phyloP scores from a whole-genome alignment of 2,329 filamentous ascomycete species.

The Macrophomina pseudophaseolina region DNA sequence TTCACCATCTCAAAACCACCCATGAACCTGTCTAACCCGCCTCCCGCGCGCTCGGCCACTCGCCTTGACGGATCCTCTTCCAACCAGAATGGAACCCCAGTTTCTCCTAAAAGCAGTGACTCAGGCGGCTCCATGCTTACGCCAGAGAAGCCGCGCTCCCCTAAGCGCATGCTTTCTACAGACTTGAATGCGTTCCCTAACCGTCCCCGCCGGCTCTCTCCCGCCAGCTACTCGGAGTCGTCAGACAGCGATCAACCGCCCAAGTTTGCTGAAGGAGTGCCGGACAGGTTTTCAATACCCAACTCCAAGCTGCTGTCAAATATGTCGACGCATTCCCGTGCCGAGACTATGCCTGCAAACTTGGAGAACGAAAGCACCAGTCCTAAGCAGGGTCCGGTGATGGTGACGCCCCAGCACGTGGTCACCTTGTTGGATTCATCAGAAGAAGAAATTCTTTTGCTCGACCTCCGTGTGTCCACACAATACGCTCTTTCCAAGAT shows the following conservation, averaged over 20 bases:
- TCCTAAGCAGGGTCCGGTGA: constrained; percentile 37
- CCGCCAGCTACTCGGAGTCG: constrained; percentile 47
- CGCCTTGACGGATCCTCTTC: constrained; percentile 1
- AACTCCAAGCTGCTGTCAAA: background rate
- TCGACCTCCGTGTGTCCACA: constrained; percentile 87
- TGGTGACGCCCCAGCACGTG: constrained; percentile 56
- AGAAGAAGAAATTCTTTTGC: constrained; percentile 65
- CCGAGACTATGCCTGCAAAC: constrained; percentile 52
- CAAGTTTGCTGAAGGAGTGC: constrained; percentile 37
- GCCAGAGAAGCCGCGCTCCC: constrained; percentile 45
- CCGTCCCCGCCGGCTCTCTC: constrained; percentile 53
- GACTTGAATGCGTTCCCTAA: constrained; percentile 49
- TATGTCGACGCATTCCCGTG: constrained; percentile 40
- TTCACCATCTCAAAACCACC: constrained; percentile 40
- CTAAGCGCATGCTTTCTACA: constrained; percentile 55
- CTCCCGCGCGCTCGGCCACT: constrained; percentile 8
- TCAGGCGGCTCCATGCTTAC: constrained; percentile 18
- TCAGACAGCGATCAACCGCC: constrained; percentile 39
- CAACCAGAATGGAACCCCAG: constrained; percentile 10
- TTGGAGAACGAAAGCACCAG: constrained; percentile 32
- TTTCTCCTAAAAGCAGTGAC: constrained; percentile 14
- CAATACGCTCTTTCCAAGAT: constrained; percentile 80
- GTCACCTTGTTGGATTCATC: constrained; percentile 55
- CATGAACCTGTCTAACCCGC: constrained; percentile 16
- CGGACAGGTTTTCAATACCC: constrained; percentile 41